A percentile compares a stretch with the other conserved stretches of the same genome.
Evolutionary conservation across 768 basidiomycete genomes (phyloP).

Genomic region (Hemileccinum rubropunctum): DNA sequence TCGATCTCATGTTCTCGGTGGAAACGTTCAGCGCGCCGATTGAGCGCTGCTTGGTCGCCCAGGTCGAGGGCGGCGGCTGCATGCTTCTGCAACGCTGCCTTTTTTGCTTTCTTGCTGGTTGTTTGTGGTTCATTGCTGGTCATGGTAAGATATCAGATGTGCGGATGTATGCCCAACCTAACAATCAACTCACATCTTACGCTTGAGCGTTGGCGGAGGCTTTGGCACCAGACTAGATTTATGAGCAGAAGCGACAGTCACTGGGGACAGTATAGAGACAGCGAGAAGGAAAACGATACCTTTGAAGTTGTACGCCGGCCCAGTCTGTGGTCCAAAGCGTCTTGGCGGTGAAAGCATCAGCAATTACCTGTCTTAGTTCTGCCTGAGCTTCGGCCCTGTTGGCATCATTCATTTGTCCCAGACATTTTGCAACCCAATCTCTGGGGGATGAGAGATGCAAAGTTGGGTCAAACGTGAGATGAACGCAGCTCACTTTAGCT

Average conservation of each 20-base stretch:
- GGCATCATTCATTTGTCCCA: constrained; percentile 85
- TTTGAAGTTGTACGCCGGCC: constrained; percentile 82
- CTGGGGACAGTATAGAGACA: constrained; percentile 14
- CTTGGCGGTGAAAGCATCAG: constrained; percentile 82
- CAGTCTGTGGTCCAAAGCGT: constrained; percentile 94
- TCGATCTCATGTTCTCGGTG: constrained; percentile 88
- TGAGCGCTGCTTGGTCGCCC: constrained; percentile 66
- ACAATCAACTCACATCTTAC: constrained; percentile 56
- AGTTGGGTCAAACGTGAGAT: background rate
- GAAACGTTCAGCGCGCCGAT: constrained; percentile 83
- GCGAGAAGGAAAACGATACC: constrained; percentile 42
- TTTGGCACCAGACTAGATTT: constrained; percentile 55
- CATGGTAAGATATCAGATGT: constrained; percentile 9
- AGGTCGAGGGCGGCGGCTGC: constrained; percentile 44
- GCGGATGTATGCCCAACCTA: background rate
- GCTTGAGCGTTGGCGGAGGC: constrained; percentile 57
- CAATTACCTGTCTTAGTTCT: constrained; percentile 96
- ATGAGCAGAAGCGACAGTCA: constrained; percentile 14
- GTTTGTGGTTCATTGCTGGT: constrained; percentile 37
- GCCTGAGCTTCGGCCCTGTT: constrained; percentile 88
- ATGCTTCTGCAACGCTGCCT: constrained; percentile 43
- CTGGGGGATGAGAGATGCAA: constrained; percentile 41
- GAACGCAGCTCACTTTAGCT: constrained; percentile 56
- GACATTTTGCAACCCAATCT: constrained; percentile 92
- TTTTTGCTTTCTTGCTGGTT: constrained; percentile 64